Base-by-base conservation (phyloP, 306 rosid species). In the Ceratonia siliqua region DNA sequence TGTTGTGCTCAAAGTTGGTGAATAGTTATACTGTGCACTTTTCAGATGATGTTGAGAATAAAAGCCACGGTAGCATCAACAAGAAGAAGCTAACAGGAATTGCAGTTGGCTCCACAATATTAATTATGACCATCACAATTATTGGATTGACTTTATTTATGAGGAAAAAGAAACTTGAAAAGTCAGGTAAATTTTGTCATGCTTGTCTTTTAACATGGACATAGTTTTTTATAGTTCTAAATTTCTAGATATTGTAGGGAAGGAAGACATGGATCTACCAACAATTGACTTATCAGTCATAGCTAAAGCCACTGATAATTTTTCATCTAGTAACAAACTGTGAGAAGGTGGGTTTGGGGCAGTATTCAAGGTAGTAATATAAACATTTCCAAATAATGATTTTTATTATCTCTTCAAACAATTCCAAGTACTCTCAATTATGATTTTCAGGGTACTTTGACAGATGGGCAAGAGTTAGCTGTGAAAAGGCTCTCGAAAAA, bases 401-500 rank as follows among this genome's bases (percentile, higher is more conserved):
- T 61, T 33, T 2, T 7, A 8, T n/a, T 8, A n/a, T 33, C n/a
- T 33, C 12, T 6, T 0, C 2, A 61, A n/a, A 10, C 4, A 14
- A 2, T 28, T 15, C 0, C 0, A 14, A 2, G 0, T 5, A 15
- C 24, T 61, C 4, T 17, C 0, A 61, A 61, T 2, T 10, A 35
- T 17, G 4, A 35, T 18, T 62, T 11, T 36, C 18, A 36, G 48
- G 68, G 49, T 18, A 36, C 4, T 21, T 24, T 28, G 6, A 8
- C 15, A 5, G 36, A 39, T 46, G 88, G 87, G 1, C 72, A 78
- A 73, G 87, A 79, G 38, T 63, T 85, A 27, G 91, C 79, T 0
- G 87, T 87, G 35, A 85, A 87, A 53, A 76, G 86, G 50, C 83
- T 87, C 17, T 87, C 87, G 1, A 5, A 21, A 21, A 75, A 46